Conservation (phyloP, 306 rosid species). For the Inga leiocalycina region DNA sequence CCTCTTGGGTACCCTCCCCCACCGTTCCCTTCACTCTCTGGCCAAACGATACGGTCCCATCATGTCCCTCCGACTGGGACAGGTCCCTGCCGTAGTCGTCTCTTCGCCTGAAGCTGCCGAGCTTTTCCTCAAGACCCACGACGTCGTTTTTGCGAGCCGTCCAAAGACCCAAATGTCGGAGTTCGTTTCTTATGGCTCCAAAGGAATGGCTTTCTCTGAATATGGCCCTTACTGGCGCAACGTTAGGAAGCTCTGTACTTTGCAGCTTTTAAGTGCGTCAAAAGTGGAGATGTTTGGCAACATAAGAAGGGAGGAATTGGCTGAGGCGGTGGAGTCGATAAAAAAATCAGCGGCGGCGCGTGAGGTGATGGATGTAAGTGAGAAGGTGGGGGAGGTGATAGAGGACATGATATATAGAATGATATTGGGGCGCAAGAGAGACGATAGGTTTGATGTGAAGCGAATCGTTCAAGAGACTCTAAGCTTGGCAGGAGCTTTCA, state of each 20-base stretch:
- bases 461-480: too few relatives aligned
- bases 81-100: background rate
- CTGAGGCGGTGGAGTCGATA: background rate
- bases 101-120: constrained; percentile 17
- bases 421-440: too few relatives aligned
- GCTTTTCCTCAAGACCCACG: constrained; percentile 44
- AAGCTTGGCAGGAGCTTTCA: too few relatives aligned
- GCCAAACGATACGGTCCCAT: background rate
- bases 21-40: background rate
- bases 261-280: constrained; percentile 15
- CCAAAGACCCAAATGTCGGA: background rate
- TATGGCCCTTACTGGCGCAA: constrained; percentile 39
- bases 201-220: constrained; percentile 5
- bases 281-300: constrained; percentile 12
- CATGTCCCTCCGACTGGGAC: background rate
- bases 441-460: too few relatives aligned
- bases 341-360: background rate
- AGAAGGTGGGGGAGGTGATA: background rate
- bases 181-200: background rate
- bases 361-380: background rate
- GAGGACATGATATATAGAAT: background rate
- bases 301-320: background rate
- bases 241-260: constrained; percentile 25
- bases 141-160: background rate
- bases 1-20: background rate